phyloP scores from a whole-genome alignment of 2,329 filamentous ascomycete genomes.

The Apiospora kogelbergensis region DNA sequence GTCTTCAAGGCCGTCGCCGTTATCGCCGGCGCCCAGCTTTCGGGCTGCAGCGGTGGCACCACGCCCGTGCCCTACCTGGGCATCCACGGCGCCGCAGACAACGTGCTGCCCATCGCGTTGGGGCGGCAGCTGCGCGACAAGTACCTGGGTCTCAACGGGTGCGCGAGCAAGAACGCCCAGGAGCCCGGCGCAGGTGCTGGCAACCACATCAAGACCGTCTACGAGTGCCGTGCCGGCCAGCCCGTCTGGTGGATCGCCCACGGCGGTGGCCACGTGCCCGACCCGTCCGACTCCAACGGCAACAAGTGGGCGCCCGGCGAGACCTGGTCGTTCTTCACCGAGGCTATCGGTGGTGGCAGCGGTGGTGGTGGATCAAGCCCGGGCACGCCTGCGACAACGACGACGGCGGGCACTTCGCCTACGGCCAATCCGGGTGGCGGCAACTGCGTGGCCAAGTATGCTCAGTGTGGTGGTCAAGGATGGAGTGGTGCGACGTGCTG shows the following conservation, averaged over 20 bases:
- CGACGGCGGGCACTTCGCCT: neutral
- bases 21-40: constrained; percentile 32
- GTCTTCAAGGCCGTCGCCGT: constrained; percentile 39
- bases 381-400: neutral
- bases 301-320: constrained; percentile 16
- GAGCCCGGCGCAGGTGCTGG: constrained; percentile 21
- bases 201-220: constrained; percentile 26
- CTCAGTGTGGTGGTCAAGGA: neutral
- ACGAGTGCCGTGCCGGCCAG: constrained; percentile 21
- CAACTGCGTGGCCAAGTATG: neutral
- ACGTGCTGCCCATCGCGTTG: constrained; percentile 32
- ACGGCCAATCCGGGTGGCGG: neutral
- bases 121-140: constrained; percentile 38
- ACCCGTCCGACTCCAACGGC: constrained; percentile 20
- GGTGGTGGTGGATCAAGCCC: neutral
- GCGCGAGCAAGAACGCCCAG: constrained; percentile 24
- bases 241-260: constrained; percentile 32
- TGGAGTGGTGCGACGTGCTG: constrained; percentile 6
- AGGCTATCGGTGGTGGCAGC: neutral
- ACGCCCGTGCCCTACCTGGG: constrained; percentile 39
- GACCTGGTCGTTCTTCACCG: constrained; percentile 24
- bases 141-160: constrained; percentile 39
- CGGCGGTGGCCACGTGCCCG: constrained; percentile 25
- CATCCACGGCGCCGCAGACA: constrained; percentile 39
- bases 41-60: constrained; percentile 37